Evolutionary conservation across 371 early-diverging fungal genomes (phyloP), one percentile per base, ranked within the genome.

Genomic region (Parasitella parasitica): DNA sequence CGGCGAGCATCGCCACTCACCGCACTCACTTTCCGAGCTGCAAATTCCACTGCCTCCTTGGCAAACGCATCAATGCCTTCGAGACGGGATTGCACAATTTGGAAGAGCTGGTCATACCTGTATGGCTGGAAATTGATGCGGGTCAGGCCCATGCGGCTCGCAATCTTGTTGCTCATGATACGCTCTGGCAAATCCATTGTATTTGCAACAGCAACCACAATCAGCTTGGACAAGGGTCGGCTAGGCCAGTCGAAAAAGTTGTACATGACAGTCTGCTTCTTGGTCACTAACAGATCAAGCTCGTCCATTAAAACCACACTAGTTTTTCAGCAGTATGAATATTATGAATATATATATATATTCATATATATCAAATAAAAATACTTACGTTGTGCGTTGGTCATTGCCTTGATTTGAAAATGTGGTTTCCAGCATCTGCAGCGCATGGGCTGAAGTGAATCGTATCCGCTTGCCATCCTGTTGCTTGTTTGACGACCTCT

Each of bases 161-260:
- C 92, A 34, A 98, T 87, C 65, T 95, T 95, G 68, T 94, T 92
- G n/a, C 87, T 83, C 49, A 97, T 85, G 77, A 94, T 84, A 51
- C 96, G 86, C 67, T 99, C 99, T 0, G 99, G 99, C 26, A 99
- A 78, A 72, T 99, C 97, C 94, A 99, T 97, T 0, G 99, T 99
- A 69, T 99, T 99, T 26, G 99, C 99, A 48, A 99, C 92, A 0
- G 97, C 96, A 18, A 99, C 83, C 0, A 99, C 91, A 57, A 98
- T 88, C 13, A 99, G 73, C 49, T 89, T 78, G 4, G 96, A 92
- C 53, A 89, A 76, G 2, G 87, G 82, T 46, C 89, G 80, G 58
- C 91, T 94, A 1, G 99, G 97, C 94, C 99, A 96, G 57, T 99
- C 97, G 64, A 98, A 95, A 67, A 99, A 93, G 70, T 98, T 97